Conservation (phyloP, 2,329 filamentous ascomycete genomes). For the Colletotrichum destructivum region DNA sequence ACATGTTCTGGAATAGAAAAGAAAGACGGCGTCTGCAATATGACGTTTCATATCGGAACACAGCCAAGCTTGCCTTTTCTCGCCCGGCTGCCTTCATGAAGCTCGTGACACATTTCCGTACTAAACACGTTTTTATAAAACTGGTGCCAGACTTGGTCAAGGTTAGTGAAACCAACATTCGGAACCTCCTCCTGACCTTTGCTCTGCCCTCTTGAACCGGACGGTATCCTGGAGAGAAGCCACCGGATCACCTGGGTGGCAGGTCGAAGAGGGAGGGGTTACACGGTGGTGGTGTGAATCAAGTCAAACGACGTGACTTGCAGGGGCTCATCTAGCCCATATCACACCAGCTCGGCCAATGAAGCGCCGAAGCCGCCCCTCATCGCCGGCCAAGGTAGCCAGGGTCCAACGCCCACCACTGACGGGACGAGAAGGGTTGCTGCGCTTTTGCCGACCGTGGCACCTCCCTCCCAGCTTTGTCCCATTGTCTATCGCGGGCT, state of each 20-base stretch:
- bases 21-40: too few species aligned
- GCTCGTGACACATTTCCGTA: too few species aligned
- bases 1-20: too few species aligned
- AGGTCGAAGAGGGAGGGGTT: conserved; percentile 24
- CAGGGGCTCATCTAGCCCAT: conserved; percentile 20
- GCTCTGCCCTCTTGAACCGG: conserved; percentile 4
- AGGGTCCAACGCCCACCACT: conserved; percentile 27
- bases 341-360: conserved; percentile 38
- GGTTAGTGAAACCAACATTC: background rate
- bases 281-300: conserved; percentile 36
- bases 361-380: conserved; percentile 15
- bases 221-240: conserved; percentile 37
- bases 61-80: too few species aligned
- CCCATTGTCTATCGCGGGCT: conserved; percentile 5
- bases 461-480: conserved; percentile 16
- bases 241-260: conserved; percentile 39
- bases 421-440: background rate
- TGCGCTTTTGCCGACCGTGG: conserved; percentile 30
- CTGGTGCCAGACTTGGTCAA: background rate
- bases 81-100: too few species aligned
- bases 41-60: too few species aligned
- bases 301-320: conserved; percentile 30
- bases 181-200: conserved; percentile 31
- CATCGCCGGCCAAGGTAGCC: conserved; percentile 7
- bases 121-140: background rate